phyloP scores from a whole-genome alignment of 495 filamentous ascomycete genomes.

The Hyaloscypha hepaticicola region DNA sequence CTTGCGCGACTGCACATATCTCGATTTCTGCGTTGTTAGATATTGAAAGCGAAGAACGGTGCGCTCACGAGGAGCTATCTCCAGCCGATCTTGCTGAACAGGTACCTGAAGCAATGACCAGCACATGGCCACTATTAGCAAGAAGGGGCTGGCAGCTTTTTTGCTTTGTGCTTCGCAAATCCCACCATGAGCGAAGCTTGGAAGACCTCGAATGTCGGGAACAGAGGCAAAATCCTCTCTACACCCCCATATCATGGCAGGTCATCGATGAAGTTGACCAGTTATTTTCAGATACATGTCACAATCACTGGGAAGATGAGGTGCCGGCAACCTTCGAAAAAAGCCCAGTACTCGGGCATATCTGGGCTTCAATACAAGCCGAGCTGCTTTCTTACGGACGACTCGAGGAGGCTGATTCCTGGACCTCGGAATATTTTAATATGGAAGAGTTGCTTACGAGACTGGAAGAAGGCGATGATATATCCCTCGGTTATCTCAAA shows the following conservation, averaged over 20 bases:
- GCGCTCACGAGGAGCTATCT: constrained; percentile 12
- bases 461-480: constrained; percentile 14
- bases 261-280: neutral
- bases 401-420: constrained; percentile 30
- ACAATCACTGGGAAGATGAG: neutral
- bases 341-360: constrained; percentile 6
- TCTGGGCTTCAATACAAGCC: constrained; percentile 34
- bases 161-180: constrained; percentile 3
- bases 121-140: constrained; percentile 15
- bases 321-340: neutral
- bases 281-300: neutral
- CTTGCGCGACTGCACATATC: constrained; percentile 21
- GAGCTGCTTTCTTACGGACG: constrained; percentile 34
- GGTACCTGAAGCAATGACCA: constrained; percentile 15
- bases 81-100: constrained; percentile 12
- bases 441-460: constrained; percentile 25
- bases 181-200: neutral
- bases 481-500: constrained; percentile 22
- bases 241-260: neutral
- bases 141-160: constrained; percentile 23
- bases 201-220: neutral
- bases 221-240: neutral
- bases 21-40: constrained; percentile 18
- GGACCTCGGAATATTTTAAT: constrained; percentile 34
- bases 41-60: constrained; percentile 2